These are phyloP conservation scores for Coemansia sp. DNA, from an alignment of 192 early-diverging fungal genomes.

Conservation along the genomic window DNA sequence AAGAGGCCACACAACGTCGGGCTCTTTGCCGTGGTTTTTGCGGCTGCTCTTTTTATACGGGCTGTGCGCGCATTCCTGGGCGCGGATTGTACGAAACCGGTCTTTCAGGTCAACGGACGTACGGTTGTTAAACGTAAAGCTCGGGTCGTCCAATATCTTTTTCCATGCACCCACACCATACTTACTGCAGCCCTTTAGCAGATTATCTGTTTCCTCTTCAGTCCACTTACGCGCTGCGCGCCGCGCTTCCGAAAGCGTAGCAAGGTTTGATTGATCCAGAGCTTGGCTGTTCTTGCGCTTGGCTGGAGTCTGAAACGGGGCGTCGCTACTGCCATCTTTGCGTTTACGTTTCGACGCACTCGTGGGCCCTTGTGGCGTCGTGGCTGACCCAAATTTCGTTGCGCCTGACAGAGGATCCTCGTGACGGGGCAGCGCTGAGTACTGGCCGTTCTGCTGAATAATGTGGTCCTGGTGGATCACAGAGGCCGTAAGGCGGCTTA, in stretches of 20 bases:
- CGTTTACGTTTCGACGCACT: conserved; percentile 40
- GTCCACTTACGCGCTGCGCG: conserved; percentile 53
- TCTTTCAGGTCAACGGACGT: conserved; percentile 56
- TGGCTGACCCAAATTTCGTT: not conserved
- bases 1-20: conserved; percentile 55
- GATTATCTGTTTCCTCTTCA: conserved; percentile 45
- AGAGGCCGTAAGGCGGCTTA: conserved; percentile 5
- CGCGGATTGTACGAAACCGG: conserved; percentile 53
- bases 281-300: conserved; percentile 37
- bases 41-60: conserved; percentile 21
- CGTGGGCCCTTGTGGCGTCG: not conserved
- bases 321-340: conserved; percentile 10
- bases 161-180: conserved; percentile 56
- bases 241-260: conserved; percentile 19
- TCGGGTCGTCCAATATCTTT: conserved; percentile 50
- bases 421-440: not conserved
- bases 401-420: not conserved
- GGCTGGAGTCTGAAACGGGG: conserved; percentile 15
- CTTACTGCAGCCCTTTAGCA: conserved; percentile 44
- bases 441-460: conserved; percentile 10
- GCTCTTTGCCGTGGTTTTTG: conserved; percentile 36
- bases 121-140: conserved; percentile 48
- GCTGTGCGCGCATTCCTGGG: conserved; percentile 51
- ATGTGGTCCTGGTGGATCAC: conserved; percentile 25
- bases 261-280: conserved; percentile 10